Conservation (phyloP, 1,284 basidiomycete species). For the Rhizoctonia solani region DNA sequence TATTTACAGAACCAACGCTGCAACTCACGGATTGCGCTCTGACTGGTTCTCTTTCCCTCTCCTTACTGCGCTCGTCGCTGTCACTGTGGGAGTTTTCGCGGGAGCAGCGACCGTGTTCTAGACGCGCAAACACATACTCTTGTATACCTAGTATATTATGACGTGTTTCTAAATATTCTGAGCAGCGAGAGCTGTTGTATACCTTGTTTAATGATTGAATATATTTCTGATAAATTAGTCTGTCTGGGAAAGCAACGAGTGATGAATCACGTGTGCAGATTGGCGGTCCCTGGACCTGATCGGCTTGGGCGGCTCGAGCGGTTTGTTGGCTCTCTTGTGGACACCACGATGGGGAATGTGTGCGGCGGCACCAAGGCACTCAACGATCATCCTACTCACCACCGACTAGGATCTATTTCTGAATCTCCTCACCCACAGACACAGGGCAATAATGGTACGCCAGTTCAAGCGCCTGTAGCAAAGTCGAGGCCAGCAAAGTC, state of each 20-base stretch:
- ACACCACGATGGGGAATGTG: constrained; percentile 20
- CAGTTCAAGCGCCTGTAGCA: not conserved
- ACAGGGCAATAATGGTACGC: not conserved
- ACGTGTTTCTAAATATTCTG: no score
- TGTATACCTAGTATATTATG: no score
- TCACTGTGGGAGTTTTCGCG: not conserved
- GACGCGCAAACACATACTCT: not conserved
- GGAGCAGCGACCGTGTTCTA: constrained; percentile 9
- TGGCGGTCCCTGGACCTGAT: not conserved
- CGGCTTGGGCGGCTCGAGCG: not conserved
- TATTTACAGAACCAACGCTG: constrained; percentile 4
- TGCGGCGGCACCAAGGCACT: constrained; percentile 17
- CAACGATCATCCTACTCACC: constrained; percentile 9
- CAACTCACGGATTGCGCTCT: not conserved
- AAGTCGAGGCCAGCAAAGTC: not conserved
- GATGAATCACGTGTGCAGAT: not conserved
- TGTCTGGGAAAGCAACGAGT: no score
- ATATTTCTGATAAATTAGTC: no score
- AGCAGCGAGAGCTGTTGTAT: not conserved
- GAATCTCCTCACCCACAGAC: not conserved
- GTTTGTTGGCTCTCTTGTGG: not conserved
- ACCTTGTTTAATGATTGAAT: not conserved
- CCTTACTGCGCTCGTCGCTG: constrained; percentile 10
- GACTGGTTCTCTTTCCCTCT: constrained; percentile 6
- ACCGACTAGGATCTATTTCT: constrained; percentile 14